Evolutionary conservation across 495 filamentous ascomycete genomes (phyloP).

Genomic region (Cenococcum geophilum): DNA sequence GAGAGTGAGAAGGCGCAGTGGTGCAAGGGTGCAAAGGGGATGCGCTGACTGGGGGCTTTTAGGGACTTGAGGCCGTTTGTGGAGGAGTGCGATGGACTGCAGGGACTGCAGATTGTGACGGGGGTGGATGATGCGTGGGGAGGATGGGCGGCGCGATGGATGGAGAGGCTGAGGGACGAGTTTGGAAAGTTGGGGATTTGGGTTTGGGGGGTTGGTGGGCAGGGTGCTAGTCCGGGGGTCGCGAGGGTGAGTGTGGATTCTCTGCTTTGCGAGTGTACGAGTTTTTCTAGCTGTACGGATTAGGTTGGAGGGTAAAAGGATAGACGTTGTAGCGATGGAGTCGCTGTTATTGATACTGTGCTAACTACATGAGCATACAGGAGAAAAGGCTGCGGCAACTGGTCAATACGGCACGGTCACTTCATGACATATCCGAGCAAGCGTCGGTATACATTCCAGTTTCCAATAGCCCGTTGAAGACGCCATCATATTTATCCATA

Average conservation of each 20-base stretch:
- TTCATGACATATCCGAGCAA: slow-evolving; percentile 60
- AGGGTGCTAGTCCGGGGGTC: slow-evolving; percentile 41
- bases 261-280: not conserved
- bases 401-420: slow-evolving; percentile 60
- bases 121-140: slow-evolving; percentile 88
- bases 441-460: slow-evolving; percentile 77
- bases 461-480: slow-evolving; percentile 49
- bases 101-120: slow-evolving; percentile 77
- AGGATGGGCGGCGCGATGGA: slow-evolving; percentile 72
- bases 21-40: too few relatives aligned
- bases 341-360: too few relatives aligned
- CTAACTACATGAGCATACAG: slow-evolving; percentile 5
- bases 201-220: slow-evolving; percentile 76
- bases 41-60: not conserved
- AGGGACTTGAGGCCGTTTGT: slow-evolving; percentile 78
- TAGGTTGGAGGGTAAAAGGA: too few relatives aligned
- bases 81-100: slow-evolving; percentile 90
- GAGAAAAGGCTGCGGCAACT: slow-evolving; percentile 31
- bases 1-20: too few relatives aligned
- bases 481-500: slow-evolving; percentile 58
- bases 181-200: slow-evolving; percentile 80
- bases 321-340: too few relatives aligned
- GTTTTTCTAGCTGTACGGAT: too few relatives aligned
- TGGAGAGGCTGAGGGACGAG: slow-evolving; percentile 80
- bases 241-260: slow-evolving; percentile 48